Percentiles rank a stretch among this genome's conserved stretches.
Evolutionary conservation across 1,284 basidiomycete genomes (phyloP).

Genomic region (Prillingera fragicola): DNA sequence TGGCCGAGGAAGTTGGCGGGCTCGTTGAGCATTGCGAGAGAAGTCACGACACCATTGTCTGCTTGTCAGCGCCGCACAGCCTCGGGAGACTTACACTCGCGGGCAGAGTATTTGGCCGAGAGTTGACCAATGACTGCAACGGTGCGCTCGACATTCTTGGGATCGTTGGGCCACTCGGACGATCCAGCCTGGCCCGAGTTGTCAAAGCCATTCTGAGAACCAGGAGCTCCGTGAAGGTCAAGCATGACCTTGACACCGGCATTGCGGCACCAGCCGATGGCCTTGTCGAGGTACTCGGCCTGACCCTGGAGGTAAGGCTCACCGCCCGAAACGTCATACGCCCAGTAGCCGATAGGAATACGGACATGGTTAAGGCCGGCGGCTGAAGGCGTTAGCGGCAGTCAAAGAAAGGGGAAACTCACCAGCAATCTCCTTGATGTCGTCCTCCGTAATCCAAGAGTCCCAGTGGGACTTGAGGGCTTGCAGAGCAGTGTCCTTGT

Average conservation of each 20-base stretch:
- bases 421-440: conserved; percentile 74
- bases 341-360: conserved; percentile 75
- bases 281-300: conserved; percentile 51
- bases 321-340: conserved; percentile 69
- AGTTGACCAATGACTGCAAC: conserved; percentile 45
- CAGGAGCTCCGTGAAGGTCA: conserved; percentile 67
- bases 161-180: conserved; percentile 66
- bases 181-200: conserved; percentile 69
- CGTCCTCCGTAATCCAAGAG: conserved; percentile 65
- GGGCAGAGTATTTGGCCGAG: conserved; percentile 36
- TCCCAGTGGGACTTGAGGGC: conserved; percentile 43
- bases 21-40: conserved; percentile 55
- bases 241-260: conserved; percentile 71
- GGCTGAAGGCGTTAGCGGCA: conserved; percentile 12
- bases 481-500: conserved; percentile 29
- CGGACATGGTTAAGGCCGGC: conserved; percentile 75
- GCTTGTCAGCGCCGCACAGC: not conserved
- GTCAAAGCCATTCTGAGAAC: conserved; percentile 72
- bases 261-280: conserved; percentile 70
- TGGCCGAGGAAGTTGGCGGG: conserved; percentile 67
- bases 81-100: conserved; percentile 12
- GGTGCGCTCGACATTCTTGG: conserved; percentile 64
- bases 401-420: conserved; percentile 15
- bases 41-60: conserved; percentile 59
- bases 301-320: conserved; percentile 62